Evolutionary conservation across 768 basidiomycete genomes (phyloP).

Genomic region (Phallus indusiatus): DNA sequence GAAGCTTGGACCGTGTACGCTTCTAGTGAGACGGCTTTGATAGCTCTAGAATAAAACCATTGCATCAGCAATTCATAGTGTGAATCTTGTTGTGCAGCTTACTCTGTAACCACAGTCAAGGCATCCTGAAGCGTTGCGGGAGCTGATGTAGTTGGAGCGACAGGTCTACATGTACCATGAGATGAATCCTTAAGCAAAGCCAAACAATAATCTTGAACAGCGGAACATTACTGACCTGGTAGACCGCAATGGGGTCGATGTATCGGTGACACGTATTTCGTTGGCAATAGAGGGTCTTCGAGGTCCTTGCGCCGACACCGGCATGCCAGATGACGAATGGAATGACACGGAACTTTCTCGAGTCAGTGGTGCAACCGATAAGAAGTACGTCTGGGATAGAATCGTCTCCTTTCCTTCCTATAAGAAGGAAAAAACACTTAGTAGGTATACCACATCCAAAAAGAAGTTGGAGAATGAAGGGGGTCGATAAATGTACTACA

Average conservation of each 20-base stretch:
- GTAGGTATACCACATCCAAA: neutral
- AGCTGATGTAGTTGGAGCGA: conserved; percentile 17
- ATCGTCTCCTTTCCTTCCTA: conserved; percentile 69
- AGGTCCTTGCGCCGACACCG: neutral
- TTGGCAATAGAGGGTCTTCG: conserved; percentile 39
- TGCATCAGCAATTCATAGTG: neutral
- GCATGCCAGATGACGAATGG: conserved; percentile 22
- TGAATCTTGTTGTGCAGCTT: neutral
- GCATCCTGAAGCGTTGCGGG: conserved; percentile 37
- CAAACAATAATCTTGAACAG: conserved; percentile 18
- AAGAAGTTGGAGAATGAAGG: neutral
- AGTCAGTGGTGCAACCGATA: conserved; percentile 63
- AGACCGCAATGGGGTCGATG: conserved; percentile 22
- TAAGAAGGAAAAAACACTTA: conserved; percentile 32
- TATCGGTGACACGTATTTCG: conserved; percentile 35
- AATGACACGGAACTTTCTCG: conserved; percentile 34
- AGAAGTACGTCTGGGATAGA: conserved; percentile 55
- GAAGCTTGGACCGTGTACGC: conserved; percentile 7
- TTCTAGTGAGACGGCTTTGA: conserved; percentile 9
- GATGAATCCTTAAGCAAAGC: neutral
- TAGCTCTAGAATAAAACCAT: conserved; percentile 2
- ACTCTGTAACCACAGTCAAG: conserved; percentile 10
- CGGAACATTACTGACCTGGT: conserved; percentile 15
- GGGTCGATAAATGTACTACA: conserved; percentile 16
- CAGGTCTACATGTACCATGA: neutral